A percentile compares a stretch with the other conserved stretches of the same genome.
These are phyloP conservation scores for Metschnikowia peoriensis DNA, from an alignment of 805 yeast species.

Conservation along the genomic window DNA sequence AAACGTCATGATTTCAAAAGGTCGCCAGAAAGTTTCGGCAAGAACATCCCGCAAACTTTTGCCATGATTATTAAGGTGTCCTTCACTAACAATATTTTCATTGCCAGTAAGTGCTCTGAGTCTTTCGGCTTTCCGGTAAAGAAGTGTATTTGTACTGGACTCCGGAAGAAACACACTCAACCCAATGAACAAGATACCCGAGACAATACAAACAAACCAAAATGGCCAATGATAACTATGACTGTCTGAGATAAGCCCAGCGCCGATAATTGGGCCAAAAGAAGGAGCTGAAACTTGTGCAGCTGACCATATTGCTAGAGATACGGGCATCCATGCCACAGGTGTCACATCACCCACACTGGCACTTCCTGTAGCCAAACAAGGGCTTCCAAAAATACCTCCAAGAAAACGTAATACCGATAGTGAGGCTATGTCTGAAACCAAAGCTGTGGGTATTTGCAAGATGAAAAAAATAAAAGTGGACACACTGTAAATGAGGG, in stretches of 20 bases:
- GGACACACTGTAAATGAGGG: conserved; percentile 46
- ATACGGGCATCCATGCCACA: conserved; percentile 43
- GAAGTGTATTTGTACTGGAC: conserved; percentile 13
- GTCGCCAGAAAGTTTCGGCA: conserved; percentile 13
- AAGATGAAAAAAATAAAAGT: conserved; percentile 47
- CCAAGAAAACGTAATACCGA: conserved; percentile 51
- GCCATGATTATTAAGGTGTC: conserved; percentile 11
- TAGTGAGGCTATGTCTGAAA: conserved; percentile 49
- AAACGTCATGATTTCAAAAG: conserved; percentile 10
- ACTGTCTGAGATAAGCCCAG: conserved; percentile 35
- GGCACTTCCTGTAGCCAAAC: conserved; percentile 59
- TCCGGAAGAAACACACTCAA: conserved; percentile 14
- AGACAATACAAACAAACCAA: conserved; percentile 13
- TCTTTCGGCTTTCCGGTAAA: conserved; percentile 15
- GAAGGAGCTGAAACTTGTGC: conserved; percentile 57
- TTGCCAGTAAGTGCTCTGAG: conserved; percentile 15
- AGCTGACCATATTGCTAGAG: conserved; percentile 51
- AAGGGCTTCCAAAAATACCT: conserved; percentile 57
- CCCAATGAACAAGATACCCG: conserved; percentile 10
- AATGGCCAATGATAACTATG: conserved; percentile 15
- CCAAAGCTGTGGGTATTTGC: conserved; percentile 57
- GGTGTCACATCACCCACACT: conserved; percentile 49
- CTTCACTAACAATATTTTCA: conserved; percentile 12
- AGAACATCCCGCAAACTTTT: conserved; percentile 1
- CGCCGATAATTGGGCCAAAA: conserved; percentile 57